Evolutionary conservation across 345 rosid species (phyloP).

Genomic region (Populus pruinosa): DNA sequence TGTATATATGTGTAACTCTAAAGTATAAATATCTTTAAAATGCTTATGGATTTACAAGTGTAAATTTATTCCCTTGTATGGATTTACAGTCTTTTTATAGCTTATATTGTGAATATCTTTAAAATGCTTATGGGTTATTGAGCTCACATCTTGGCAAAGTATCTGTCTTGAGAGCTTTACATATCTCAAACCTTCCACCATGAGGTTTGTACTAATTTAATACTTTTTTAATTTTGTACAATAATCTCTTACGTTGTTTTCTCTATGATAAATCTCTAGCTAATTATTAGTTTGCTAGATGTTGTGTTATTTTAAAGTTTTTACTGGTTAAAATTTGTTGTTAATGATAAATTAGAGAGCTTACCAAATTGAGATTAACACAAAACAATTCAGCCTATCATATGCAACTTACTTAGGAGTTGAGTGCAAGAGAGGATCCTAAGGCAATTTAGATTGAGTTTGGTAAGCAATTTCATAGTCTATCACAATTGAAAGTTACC

Average conservation of each 20-base stretch:
- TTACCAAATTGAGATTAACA: not conserved
- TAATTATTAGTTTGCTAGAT: not conserved
- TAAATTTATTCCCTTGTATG: constrained; percentile 10
- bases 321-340: not conserved
- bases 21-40: too few relatives aligned
- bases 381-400: constrained; percentile 38
- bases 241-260: not conserved
- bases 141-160: constrained; percentile 23
- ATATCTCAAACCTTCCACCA: constrained; percentile 49
- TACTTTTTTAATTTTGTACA: not conserved
- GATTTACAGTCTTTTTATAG: constrained; percentile 33
- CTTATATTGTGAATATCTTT: constrained; percentile 36
- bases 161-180: constrained; percentile 24
- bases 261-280: not conserved
- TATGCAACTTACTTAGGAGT: constrained; percentile 77
- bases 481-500: too few relatives aligned
- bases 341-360: not conserved
- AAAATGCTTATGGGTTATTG: constrained; percentile 26
- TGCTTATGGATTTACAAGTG: too few relatives aligned
- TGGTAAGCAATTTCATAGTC: constrained; percentile 37
- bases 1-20: too few relatives aligned
- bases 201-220: constrained; percentile 48
- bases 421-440: constrained; percentile 97
- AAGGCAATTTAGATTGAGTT: constrained; percentile 96
- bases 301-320: not conserved